A percentile compares a stretch with the other conserved stretches of the same genome.
Conservation (phyloP, 2,329 filamentous ascomycete species). For the Phoma herbarum region DNA sequence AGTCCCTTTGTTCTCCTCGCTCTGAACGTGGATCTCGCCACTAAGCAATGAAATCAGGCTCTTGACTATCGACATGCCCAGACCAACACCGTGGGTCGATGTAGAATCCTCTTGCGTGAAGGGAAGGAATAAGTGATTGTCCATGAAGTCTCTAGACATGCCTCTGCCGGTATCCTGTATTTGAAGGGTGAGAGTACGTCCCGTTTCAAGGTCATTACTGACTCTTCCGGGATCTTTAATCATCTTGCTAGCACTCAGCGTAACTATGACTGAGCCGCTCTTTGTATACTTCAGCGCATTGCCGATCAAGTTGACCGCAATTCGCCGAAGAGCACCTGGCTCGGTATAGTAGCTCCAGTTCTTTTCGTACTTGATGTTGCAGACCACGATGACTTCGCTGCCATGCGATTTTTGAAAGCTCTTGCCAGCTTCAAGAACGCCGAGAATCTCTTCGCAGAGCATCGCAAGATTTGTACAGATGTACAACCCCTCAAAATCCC, state of each 20-base stretch:
- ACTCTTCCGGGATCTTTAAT: neutral
- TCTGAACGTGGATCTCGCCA: slow-evolving; percentile 30
- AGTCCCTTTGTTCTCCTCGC: slow-evolving; percentile 8
- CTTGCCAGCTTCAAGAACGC: slow-evolving; percentile 13
- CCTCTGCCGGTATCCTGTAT: slow-evolving; percentile 33
- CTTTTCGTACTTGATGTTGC: slow-evolving; percentile 6
- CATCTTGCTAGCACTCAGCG: neutral
- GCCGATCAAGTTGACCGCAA: slow-evolving; percentile 34
- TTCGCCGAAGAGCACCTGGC: slow-evolving; percentile 25
- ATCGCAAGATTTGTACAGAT: slow-evolving; percentile 19
- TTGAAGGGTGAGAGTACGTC: slow-evolving; percentile 35
- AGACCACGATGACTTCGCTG: slow-evolving; percentile 5
- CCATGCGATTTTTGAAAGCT: neutral
- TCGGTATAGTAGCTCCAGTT: slow-evolving; percentile 20
- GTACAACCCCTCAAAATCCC: slow-evolving; percentile 26
- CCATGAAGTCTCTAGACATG: slow-evolving; percentile 31
- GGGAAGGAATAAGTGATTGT: slow-evolving; percentile 27
- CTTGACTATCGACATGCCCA: slow-evolving; percentile 36
- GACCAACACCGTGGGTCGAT: slow-evolving; percentile 27
- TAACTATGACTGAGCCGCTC: slow-evolving; percentile 16
- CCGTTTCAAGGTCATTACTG: slow-evolving; percentile 5
- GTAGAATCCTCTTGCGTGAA: slow-evolving; percentile 33
- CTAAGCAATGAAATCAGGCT: slow-evolving; percentile 25
- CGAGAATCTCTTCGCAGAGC: slow-evolving; percentile 13
- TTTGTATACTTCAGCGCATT: slow-evolving; percentile 36